A percentile compares a stretch with the other conserved stretches of the same genome.
These are phyloP conservation scores for Globisporangium canariense DNA, from an alignment of 352 stramenopile genomes.

Conservation along the genomic window DNA sequence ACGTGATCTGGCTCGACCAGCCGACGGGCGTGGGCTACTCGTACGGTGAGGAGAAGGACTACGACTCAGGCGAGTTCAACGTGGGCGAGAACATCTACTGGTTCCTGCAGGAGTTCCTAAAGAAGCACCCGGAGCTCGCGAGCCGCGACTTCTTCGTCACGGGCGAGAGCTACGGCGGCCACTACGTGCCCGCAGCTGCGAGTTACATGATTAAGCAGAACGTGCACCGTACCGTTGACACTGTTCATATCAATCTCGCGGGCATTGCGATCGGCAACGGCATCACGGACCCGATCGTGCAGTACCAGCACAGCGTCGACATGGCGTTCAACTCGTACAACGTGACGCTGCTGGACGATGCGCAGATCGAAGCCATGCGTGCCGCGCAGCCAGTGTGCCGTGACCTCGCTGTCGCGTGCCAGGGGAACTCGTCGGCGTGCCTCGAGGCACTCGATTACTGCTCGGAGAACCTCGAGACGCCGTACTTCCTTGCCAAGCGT, in stretches of 20 bases:
- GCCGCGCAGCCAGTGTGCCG: constrained; percentile 51
- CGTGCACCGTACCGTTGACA: constrained; percentile 11
- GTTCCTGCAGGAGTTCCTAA: constrained; percentile 40
- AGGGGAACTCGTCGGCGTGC: constrained; percentile 39
- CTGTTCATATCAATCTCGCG: constrained; percentile 34
- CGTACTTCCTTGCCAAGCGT: constrained; percentile 41
- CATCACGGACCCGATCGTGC: constrained; percentile 77
- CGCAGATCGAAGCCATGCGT: constrained; percentile 45
- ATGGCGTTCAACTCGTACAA: constrained; percentile 78
- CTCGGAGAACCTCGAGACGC: constrained; percentile 42
- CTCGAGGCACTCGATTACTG: constrained; percentile 59
- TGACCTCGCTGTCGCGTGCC: constrained; percentile 48
- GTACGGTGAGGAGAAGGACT: constrained; percentile 22
- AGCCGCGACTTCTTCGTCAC: constrained; percentile 38
- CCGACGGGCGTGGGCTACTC: constrained; percentile 24
- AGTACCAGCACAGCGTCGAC: constrained; percentile 65
- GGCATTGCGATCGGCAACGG: constrained; percentile 59
- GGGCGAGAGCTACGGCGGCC: constrained; percentile 40
- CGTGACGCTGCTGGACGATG: constrained; percentile 44
- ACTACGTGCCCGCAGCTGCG: constrained; percentile 36
- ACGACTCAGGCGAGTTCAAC: constrained; percentile 29
- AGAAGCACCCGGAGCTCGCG: constrained; percentile 31
- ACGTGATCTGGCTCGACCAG: constrained; percentile 40
- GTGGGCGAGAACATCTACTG: constrained; percentile 42
- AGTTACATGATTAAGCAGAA: constrained; percentile 26